These are phyloP conservation scores for Erucastrum elatum DNA, from an alignment of 345 rosid species.

Conservation along the genomic window DNA sequence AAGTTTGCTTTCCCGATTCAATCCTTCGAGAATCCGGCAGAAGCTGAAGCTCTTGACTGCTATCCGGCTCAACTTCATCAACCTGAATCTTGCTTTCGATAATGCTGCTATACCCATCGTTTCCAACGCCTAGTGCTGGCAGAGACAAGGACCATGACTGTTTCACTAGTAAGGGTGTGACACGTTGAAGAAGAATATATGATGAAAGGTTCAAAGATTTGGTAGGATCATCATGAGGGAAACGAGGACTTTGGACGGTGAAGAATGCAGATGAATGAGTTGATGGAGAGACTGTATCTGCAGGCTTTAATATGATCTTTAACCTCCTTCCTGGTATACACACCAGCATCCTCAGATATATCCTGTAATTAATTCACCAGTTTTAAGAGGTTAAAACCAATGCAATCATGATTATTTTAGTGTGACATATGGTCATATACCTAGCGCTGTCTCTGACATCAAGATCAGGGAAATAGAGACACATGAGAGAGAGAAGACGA, in stretches of 20 bases:
- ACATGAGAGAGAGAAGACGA: slow-evolving; percentile 76
- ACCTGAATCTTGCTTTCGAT: slow-evolving; percentile 47
- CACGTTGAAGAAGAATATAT: slow-evolving; percentile 69
- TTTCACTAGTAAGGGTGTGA: slow-evolving; percentile 64
- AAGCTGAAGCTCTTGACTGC: slow-evolving; percentile 40
- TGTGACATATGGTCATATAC: slow-evolving; percentile 48
- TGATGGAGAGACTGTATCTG: slow-evolving; percentile 73
- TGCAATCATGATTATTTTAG: background rate
- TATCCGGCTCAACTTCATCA: slow-evolving; percentile 49
- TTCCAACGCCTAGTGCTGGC: slow-evolving; percentile 53
- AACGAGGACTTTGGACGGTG: slow-evolving; percentile 61
- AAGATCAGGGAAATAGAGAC: slow-evolving; percentile 90
- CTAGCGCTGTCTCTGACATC: slow-evolving; percentile 95
- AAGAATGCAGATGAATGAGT: slow-evolving; percentile 68
- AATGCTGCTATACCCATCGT: slow-evolving; percentile 51
- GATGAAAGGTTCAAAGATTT: slow-evolving; percentile 63
- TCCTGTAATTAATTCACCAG: slow-evolving; percentile 49
- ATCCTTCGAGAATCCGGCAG: slow-evolving; percentile 48
- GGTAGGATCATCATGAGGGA: slow-evolving; percentile 54
- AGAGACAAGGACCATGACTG: slow-evolving; percentile 87
- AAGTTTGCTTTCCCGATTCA: slow-evolving; percentile 48
- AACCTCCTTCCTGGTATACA: slow-evolving; percentile 83
- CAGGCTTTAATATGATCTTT: slow-evolving; percentile 64
- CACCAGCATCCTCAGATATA: slow-evolving; percentile 83
- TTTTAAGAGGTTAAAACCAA: slow-evolving; percentile 20